Base-by-base conservation (phyloP, 495 filamentous ascomycete genomes). In the Annulohypoxylon maeteangense region DNA sequence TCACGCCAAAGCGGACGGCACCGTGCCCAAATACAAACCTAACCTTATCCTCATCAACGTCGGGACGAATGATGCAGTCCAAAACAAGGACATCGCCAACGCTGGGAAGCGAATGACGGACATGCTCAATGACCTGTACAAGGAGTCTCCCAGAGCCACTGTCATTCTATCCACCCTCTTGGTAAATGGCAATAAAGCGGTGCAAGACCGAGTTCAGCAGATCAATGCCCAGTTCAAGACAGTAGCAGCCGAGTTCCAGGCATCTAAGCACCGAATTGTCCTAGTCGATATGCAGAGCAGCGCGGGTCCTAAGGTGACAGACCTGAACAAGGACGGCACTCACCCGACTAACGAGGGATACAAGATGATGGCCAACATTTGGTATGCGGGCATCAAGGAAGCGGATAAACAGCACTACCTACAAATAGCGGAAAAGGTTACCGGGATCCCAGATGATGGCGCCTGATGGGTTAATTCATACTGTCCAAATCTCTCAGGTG, bases 271-370 rank as follows among this genome's bases (percentile, higher is more conserved):
- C 20, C 65, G 78, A 6, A 55, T 89, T 23, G 76, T 85, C 7
- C 62, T 87, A 14, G 86, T 81, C 1, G 86, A 89, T 8, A 86
- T 87, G 83, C 74, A 79, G 18, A 76, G 78, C 57, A 71, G 57
- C 10, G 45, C 59, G 0, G 77, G 76, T 7, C 79, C 85, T 25
- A 42, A 31, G 10, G 1, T 40, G 5, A 58, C 48, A 5, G 81
- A 87, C 55, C 48, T 88, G 34, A 75, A 74, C 0, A 10, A 31
- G 16, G 86, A 88, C 65, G 78, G 75, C 4, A 85, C 78, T 0
- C 87, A 89, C 54, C 87, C 87, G 0, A 83, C 74, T 14, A 82
- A 86, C 42, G 60, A 20, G 0, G 87, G 86, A 8, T 88, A 88
- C 51, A 65, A 72, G 63, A 81, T 83, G 71, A 88, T 89, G 87